phyloP scores from a whole-genome alignment of 106 monocot species.

The Phalaenopsis equestris region DNA sequence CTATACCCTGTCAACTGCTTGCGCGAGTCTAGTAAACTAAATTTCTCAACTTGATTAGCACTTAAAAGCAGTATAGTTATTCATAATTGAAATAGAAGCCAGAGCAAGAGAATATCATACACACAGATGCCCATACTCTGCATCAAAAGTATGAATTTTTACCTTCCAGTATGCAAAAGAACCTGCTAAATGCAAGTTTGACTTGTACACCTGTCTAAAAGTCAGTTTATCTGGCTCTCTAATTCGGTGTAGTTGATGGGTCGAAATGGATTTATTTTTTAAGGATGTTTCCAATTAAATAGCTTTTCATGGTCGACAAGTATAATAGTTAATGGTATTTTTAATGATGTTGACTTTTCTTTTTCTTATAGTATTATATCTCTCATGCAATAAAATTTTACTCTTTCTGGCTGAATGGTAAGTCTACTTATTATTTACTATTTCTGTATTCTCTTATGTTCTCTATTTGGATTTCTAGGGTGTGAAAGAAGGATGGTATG shows the following conservation, averaged over 20 bases:
- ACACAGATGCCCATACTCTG: neutral
- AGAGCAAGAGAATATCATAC: too few species aligned
- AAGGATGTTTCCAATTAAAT: neutral
- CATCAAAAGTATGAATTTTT: neutral
- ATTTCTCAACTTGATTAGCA: too few species aligned
- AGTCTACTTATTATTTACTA: neutral
- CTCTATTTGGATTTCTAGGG: slow-evolving; percentile 31
- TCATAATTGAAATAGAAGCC: too few species aligned
- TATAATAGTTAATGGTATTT: neutral
- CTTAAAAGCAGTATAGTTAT: too few species aligned
- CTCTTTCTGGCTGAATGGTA: neutral
- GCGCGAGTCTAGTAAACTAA: too few species aligned
- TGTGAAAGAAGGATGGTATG: slow-evolving; percentile 97
- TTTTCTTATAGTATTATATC: neutral
- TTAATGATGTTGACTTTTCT: neutral
- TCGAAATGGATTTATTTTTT: neutral
- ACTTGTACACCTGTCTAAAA: neutral
- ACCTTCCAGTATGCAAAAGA: neutral
- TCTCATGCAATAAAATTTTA: neutral
- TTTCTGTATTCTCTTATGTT: neutral
- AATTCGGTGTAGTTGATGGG: neutral
- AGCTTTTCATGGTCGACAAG: neutral
- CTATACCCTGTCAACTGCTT: too few species aligned
- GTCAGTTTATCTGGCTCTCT: neutral
- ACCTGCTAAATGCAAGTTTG: neutral